Base-by-base conservation (phyloP, 2,329 filamentous ascomycete species). In the Diaporthe sp. region DNA sequence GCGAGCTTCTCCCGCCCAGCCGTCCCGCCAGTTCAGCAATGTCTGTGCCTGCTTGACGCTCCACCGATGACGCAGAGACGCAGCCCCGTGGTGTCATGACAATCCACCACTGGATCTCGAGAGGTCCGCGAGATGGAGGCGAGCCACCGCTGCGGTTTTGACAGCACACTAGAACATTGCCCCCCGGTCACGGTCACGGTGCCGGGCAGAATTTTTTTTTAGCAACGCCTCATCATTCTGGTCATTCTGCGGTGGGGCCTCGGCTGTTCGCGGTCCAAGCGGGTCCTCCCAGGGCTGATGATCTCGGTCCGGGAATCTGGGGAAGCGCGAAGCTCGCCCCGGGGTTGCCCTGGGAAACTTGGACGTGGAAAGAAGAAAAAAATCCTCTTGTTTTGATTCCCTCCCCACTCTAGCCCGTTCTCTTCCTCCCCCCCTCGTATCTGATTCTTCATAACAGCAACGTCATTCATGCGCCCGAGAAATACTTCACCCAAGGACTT, bases 211-310 rank as follows among this genome's bases (percentile, higher is more conserved):
- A 19, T 66, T 66, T 50, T 65, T 56, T 50, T 65, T 66, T 66
- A 66, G 44, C 63, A 27, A 5, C 44, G 37, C 37, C 30, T 66
- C 63, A 50, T 65, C 59, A 61, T 17, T 25, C 51, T 55, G 51
- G 37, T 63, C 42, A 51, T 37, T 66, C 44, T 66, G 44, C 63
- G n/a, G n/a, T 51, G 44, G 59, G 42, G 19, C 63, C 50, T 72
- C 51, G 72, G 68, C 68, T 71, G 30, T 53, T 66, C 59, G 59
- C 69, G 72, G 56, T n/a, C 58, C 7, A 56, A 32, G 72, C 42
- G 66, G 72, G n/a, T 39, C 69, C 51, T 61, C 32, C 30, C 73
- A 72, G 73, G 73, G 70, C 70, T 72, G 61, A 72, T 65, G 53
- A 50, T 56, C 55, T 65, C 53, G 51, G 68, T 47, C 70, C 47